Percentiles rank a stretch among this genome's conserved stretches.
These are phyloP conservation scores for Calvatia gigantea DNA, from an alignment of 768 basidiomycete genomes.

Conservation along the genomic window DNA sequence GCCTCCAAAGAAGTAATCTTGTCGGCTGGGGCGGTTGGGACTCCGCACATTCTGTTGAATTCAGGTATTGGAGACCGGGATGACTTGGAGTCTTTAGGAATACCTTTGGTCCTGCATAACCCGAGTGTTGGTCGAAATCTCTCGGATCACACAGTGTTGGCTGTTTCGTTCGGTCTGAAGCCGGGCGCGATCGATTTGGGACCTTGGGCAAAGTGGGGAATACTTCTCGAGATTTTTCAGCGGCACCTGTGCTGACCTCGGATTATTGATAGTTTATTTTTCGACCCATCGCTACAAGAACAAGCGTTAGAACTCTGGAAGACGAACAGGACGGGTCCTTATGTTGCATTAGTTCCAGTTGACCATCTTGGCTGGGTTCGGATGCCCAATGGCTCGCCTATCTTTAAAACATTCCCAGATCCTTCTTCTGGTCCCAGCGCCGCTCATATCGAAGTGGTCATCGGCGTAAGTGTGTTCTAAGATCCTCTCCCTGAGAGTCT, in stretches of 20 bases:
- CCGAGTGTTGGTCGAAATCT: conserved; percentile 76
- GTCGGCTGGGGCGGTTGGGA: conserved; percentile 11
- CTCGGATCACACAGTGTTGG: conserved; percentile 53
- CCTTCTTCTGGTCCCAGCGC: conserved; percentile 7
- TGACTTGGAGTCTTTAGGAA: neutral
- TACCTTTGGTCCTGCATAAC: conserved; percentile 39
- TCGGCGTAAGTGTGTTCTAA: neutral
- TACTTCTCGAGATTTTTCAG: too few species aligned
- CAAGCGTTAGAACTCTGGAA: conserved; percentile 13
- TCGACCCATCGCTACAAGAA: neutral
- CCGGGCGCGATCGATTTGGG: neutral
- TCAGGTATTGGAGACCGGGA: conserved; percentile 14
- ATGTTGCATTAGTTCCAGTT: neutral
- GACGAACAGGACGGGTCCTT: conserved; percentile 13
- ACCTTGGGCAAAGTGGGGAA: conserved; percentile 2
- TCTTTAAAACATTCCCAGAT: conserved; percentile 12
- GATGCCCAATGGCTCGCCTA: neutral
- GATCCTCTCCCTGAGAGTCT: neutral
- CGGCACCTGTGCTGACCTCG: neutral
- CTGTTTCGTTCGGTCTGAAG: neutral
- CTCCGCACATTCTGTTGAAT: conserved; percentile 15
- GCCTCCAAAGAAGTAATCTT: conserved; percentile 15
- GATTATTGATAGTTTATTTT: neutral
- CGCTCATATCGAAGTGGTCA: conserved; percentile 9
- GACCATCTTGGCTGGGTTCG: conserved; percentile 7